Conservation (phyloP, 129 eudicot genomes). For the Helichrysum umbraculigerum region DNA sequence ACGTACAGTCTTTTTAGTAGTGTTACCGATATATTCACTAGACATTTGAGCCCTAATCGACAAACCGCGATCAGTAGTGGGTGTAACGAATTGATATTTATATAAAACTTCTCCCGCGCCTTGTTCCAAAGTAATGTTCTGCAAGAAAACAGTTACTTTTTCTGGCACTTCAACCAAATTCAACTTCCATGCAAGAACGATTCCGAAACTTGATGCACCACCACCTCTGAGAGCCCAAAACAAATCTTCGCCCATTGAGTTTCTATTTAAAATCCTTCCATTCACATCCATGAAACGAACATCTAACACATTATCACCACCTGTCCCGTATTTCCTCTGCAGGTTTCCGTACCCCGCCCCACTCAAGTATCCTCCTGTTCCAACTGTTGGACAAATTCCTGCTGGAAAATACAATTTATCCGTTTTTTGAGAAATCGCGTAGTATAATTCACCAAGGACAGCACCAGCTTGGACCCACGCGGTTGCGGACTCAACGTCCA, state of each 20-base stretch:
- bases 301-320: background rate
- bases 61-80: background rate
- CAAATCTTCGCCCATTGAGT: background rate
- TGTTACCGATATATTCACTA: background rate
- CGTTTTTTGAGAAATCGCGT: background rate
- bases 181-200: background rate
- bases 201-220: background rate
- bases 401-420: background rate
- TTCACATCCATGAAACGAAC: background rate
- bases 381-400: background rate
- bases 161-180: background rate
- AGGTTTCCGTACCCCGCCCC: background rate
- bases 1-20: background rate
- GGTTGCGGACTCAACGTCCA: background rate
- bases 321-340: background rate
- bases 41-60: background rate
- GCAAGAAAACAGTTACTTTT: background rate
- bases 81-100: background rate
- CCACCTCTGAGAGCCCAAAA: background rate
- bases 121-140: background rate
- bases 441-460: background rate
- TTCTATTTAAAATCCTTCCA: background rate
- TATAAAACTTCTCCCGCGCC: background rate
- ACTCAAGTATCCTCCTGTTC: background rate
- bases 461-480: background rate